Base-by-base conservation (phyloP, 805 yeast genomes). In the Metschnikowia koreensis region DNA sequence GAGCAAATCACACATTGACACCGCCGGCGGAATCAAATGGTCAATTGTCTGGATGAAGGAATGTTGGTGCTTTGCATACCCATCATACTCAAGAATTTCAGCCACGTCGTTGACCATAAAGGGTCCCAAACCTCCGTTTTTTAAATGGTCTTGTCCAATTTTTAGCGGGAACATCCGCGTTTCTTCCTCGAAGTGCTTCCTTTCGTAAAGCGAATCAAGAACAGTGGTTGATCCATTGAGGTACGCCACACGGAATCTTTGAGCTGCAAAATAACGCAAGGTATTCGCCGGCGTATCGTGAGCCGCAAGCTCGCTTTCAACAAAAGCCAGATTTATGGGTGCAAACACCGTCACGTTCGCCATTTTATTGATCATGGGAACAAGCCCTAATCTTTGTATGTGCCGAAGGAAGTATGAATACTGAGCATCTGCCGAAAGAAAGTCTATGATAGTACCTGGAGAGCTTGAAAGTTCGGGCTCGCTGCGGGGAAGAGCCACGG, bases 291-390 rank as follows among this genome's bases (percentile, higher is more conserved):
- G 42, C 15, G 53, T 41, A 34, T 58, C 62, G 46, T 54, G 37
- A 1, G 70, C 63, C 5, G 62, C 59, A 22, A 58, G 56, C 27
- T 56, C 47, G 7, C 38, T 39, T 16, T 63, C 62, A 5, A 71
- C 73, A 65, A 87, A 88, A 0, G 96, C 96, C 57, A 85, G 83
- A 63, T 89, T 89, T 11, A 86, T 77, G 0, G 96, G 96, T 1
- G 96, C 96, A 39, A 87, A 64, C n/a, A 89, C 67, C 0, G 96
- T 88, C 51, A 85, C 80, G 63, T 87, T 85, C 26, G 71, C 69
- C 53, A 86, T 64, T 17, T 69, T 69, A 61, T 87, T 89, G 33
- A 89, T 64, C 39, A 68, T 65, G 2, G 90, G 90, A 1, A 89
- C 73, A 46, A 84, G 66, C 12, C 84, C 91, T 47, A 76, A 74